Base-by-base conservation (phyloP, 2,329 filamentous ascomycete genomes). In the Chrysoporthe cubensis region DNA sequence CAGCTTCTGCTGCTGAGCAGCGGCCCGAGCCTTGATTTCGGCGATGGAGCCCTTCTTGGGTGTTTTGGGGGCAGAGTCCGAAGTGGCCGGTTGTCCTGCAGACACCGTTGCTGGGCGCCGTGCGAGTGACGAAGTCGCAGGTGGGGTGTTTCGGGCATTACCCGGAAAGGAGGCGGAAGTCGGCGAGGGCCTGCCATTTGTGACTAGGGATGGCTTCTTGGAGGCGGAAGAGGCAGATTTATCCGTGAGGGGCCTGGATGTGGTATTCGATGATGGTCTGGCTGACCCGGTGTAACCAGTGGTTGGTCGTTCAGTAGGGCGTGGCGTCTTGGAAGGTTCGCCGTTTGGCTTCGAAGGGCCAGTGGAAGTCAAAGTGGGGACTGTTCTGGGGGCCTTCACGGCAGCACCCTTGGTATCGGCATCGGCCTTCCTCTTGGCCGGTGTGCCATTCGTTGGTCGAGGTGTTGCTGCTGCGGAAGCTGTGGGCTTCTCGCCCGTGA, bases 41-140 rank as follows among this genome's bases (percentile, higher is more conserved):
- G 89, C 87, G 76, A 88, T 94, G 0, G 90, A 91, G 1, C 90
- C 89, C 74, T 91, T 92, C 78, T 93, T 93, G 1, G 88, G 89
- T 2, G 80, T 76, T 67, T 79, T 80, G 4, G 80, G 75, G 1
- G 76, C 73, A 21, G 77, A 82, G 75, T 79, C 82, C 72, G 73
- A 80, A 2, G 67, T 57, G 44, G 66, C 64, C 13, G 73, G 68
- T 14, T 26, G 60, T n/a, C 40, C 21, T 14, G 32, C 44, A 26
- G 66, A 64, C 46, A 64, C 21, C 11, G 65, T 32, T 18, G 37
- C 44, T 26, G 67, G 48, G 42, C 69, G n/a, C 57, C 56, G 69
- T 48, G 59, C 8, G 11, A 66, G 59, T 3, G 57, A 48, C 13
- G 65, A 37, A 9, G 43, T 13, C 4, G 54, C 21, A 43, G 58